Percentiles rank a stretch among this genome's conserved stretches.
Evolutionary conservation across 1,284 basidiomycete genomes (phyloP).

Genomic region (Ustilago nuda): DNA sequence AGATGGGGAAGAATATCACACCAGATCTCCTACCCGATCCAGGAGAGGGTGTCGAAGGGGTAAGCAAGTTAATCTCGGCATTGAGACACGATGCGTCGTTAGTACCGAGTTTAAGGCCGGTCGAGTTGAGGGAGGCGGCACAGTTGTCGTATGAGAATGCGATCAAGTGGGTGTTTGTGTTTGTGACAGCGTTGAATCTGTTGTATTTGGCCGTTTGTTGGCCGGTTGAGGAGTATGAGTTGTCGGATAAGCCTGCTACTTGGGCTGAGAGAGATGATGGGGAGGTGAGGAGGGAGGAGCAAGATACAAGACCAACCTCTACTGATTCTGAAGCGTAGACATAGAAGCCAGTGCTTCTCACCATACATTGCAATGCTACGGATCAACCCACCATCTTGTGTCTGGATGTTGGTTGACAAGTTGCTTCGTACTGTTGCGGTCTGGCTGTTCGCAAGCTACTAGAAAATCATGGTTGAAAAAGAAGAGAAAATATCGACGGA

Average conservation of each 20-base stretch:
- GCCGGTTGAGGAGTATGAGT: constrained; percentile 36
- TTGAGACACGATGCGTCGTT: constrained; percentile 83
- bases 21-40: constrained; percentile 72
- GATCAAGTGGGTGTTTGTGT: constrained; percentile 85
- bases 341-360: background rate
- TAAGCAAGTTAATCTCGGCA: constrained; percentile 75
- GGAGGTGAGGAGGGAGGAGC: background rate
- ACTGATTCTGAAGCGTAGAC: constrained; percentile 9
- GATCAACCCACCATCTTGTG: too few relatives aligned
- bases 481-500: background rate
- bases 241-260: constrained; percentile 37
- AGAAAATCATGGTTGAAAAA: background rate
- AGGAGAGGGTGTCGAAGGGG: constrained; percentile 12
- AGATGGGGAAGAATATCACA: constrained; percentile 77
- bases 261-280: background rate
- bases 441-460: too few relatives aligned
- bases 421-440: too few relatives aligned
- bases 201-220: constrained; percentile 39
- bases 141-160: constrained; percentile 84
- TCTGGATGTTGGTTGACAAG: too few relatives aligned
- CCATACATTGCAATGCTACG: background rate
- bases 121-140: constrained; percentile 76
- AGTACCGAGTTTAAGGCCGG: constrained; percentile 78
- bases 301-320: background rate
- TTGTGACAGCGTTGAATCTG: constrained; percentile 78